These are phyloP conservation scores for Penicillium roqueforti DNA, from an alignment of 495 filamentous ascomycete genomes.

Conservation along the genomic window DNA sequence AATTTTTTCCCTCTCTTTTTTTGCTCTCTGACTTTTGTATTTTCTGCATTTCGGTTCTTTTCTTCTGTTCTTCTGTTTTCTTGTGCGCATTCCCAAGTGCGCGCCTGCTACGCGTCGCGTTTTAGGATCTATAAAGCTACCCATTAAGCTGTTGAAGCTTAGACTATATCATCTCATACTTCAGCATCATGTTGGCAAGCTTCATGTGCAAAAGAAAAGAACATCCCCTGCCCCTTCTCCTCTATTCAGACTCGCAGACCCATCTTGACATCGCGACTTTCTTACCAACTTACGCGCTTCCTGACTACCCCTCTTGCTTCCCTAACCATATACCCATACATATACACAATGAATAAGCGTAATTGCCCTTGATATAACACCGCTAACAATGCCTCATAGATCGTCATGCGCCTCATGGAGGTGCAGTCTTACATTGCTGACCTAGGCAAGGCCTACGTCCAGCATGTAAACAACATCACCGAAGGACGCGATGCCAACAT, in stretches of 20 bases:
- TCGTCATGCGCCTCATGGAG: slow-evolving; percentile 66
- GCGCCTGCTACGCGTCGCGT: slow-evolving; percentile 25
- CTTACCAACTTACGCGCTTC: not conserved
- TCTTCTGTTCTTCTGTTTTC: slow-evolving; percentile 15
- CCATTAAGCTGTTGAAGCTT: slow-evolving; percentile 3
- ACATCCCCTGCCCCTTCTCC: not conserved
- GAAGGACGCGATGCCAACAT: slow-evolving; percentile 53
- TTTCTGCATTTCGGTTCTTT: slow-evolving; percentile 4
- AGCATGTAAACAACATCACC: slow-evolving; percentile 75
- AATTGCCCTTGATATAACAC: not conserved
- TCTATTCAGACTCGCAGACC: not conserved
- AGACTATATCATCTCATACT: not conserved
- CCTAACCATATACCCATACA: not conserved
- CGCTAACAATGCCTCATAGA: slow-evolving; percentile 44
- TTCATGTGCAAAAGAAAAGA: not conserved
- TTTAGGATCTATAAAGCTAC: slow-evolving; percentile 10
- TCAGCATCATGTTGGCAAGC: not conserved
- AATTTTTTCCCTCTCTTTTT: slow-evolving; percentile 32
- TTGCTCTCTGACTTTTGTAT: slow-evolving; percentile 1
- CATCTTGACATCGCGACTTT: not conserved
- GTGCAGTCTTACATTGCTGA: slow-evolving; percentile 70
- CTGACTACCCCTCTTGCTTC: not conserved
- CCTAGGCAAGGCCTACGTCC: slow-evolving; percentile 72
- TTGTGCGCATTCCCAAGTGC: slow-evolving; percentile 17
- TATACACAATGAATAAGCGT: not conserved